A percentile compares a stretch with the other conserved stretches of the same genome.
Conservation (phyloP, 106 monocot species). For the Amphibolis antarctica region DNA sequence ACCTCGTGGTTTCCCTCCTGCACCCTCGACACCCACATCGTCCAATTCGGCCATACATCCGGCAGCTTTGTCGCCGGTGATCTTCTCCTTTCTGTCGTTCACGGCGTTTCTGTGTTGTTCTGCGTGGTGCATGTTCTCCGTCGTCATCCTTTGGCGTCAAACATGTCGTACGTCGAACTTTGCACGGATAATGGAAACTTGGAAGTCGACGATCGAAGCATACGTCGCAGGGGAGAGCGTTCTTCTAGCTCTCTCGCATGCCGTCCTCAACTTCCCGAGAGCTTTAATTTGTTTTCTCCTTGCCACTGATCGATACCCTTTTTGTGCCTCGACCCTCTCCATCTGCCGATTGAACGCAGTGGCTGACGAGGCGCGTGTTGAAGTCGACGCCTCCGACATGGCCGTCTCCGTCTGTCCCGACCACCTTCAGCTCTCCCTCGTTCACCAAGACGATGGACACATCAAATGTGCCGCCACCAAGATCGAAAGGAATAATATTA, state of each 20-base stretch:
- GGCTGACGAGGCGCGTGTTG: conserved; percentile 12
- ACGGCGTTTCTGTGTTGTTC: conserved; percentile 45
- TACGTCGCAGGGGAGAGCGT: conserved; percentile 12
- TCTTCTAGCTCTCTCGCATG: conserved; percentile 21
- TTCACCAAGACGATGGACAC: conserved; percentile 16
- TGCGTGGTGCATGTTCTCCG: conserved; percentile 50
- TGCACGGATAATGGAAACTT: conserved; percentile 5
- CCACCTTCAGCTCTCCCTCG: conserved; percentile 7
- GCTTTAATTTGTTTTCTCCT: too few species aligned
- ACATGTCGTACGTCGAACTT: conserved; percentile 29
- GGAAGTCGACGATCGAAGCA: conserved; percentile 12
- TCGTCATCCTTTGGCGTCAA: too few species aligned
- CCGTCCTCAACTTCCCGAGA: conserved; percentile 20
- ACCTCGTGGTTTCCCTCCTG: too few species aligned
- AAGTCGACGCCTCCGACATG: conserved; percentile 27
- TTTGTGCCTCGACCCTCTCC: conserved; percentile 11
- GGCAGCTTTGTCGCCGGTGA: not conserved
- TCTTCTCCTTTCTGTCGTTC: conserved; percentile 21
- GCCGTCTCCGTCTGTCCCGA: conserved; percentile 15
- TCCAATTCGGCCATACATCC: too few species aligned
- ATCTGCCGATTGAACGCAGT: conserved; percentile 8
- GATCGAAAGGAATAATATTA: too few species aligned
- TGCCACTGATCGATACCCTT: conserved; percentile 12
- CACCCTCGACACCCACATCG: conserved; percentile 21
- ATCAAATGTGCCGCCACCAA: conserved; percentile 66